These are phyloP conservation scores for Aciculoconidium aculeatum DNA, from an alignment of 805 yeast genomes.

Conservation along the genomic window DNA sequence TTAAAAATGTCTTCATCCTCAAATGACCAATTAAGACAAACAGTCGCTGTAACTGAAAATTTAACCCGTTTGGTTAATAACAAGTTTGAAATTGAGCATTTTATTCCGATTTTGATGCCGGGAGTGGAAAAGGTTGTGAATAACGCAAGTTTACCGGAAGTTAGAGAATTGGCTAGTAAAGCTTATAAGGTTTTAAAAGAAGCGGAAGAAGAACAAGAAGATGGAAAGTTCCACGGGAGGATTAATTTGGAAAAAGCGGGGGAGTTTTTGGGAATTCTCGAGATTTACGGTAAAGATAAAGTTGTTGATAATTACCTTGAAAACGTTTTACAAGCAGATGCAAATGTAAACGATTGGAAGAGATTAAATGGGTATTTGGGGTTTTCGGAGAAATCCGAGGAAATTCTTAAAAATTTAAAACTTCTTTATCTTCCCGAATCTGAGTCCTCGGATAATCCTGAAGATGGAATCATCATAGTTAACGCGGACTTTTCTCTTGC, in stretches of 20 bases:
- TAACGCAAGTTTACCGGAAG: slow-evolving; percentile 93
- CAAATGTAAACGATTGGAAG: slow-evolving; percentile 42
- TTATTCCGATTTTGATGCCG: slow-evolving; percentile 84
- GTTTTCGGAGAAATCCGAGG: slow-evolving; percentile 21
- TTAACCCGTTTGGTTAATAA: slow-evolving; percentile 92
- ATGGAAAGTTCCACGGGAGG: slow-evolving; percentile 74
- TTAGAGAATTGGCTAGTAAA: slow-evolving; percentile 85
- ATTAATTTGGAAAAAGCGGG: slow-evolving; percentile 51
- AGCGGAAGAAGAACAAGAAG: slow-evolving; percentile 65
- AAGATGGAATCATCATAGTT: slow-evolving; percentile 82
- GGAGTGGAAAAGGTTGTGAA: slow-evolving; percentile 83
- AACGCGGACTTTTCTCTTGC: slow-evolving; percentile 94
- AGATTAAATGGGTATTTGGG: slow-evolving; percentile 49
- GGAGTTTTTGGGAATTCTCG: no score
- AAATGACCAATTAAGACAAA: slow-evolving; percentile 94
- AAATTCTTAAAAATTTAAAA: slow-evolving; percentile 44
- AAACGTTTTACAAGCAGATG: slow-evolving; percentile 31
- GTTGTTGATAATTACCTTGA: slow-evolving; percentile 44
- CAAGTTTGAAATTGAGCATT: slow-evolving; percentile 83
- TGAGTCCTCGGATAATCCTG: slow-evolving; percentile 47
- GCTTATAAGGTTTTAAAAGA: slow-evolving; percentile 78
- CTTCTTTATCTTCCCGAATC: slow-evolving; percentile 43
- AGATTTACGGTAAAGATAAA: no score
- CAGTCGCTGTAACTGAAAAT: slow-evolving; percentile 93
- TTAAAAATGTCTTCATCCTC: slow-evolving; percentile 81